Evolutionary conservation across 371 early-diverging fungal genomes (phyloP), one percentile per base, ranked within the genome.

Genomic region (Lichtheimia ornata): DNA sequence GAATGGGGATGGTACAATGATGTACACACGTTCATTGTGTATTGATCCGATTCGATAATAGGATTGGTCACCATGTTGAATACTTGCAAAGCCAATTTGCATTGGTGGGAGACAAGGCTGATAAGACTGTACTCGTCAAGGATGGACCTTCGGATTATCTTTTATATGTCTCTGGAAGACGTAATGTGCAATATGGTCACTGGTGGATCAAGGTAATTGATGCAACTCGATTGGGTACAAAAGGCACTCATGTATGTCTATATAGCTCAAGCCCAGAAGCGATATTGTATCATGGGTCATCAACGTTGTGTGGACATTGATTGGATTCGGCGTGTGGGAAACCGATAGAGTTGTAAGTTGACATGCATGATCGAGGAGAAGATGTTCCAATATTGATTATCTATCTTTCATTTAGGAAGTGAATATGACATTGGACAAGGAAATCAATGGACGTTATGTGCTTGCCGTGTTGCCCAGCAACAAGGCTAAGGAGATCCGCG

Each of bases 101-200:
- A 3, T 76, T 80, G 53, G 83, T 93, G 25, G 91, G 91, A 24
- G 80, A 88, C 62, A 78, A 81, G 22, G 70, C 66, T 20, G 64
- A 60, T 11, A 54, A 66, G 20, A 65, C 69, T 12, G 73, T 71
- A 20, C 69, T 93, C 50, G 76, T 87, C 58, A 69, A 82, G 69
- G 92, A 93, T 67, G 90, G 90, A 24, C 88, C 91, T 5, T 60
- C 84, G 3, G 88, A 91, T 61, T 88, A 79, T 70, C 66, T 90
- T 30, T 78, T 91, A 53, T 91, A 88, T 61, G 85, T 86, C 20
- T 77, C 89, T 57, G 94, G 94, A 7, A 77, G 94, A 27, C 74
- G 82, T 14, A 71, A 89, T 70, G 86, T 89, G 68, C 79, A 85
- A 64, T 84, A 75, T 66, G 83, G 82, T 12, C 89, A 90, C 66